Evolutionary conservation across 2,329 filamentous ascomycete species (phyloP).

Genomic region (Colletotrichum sublineola): DNA sequence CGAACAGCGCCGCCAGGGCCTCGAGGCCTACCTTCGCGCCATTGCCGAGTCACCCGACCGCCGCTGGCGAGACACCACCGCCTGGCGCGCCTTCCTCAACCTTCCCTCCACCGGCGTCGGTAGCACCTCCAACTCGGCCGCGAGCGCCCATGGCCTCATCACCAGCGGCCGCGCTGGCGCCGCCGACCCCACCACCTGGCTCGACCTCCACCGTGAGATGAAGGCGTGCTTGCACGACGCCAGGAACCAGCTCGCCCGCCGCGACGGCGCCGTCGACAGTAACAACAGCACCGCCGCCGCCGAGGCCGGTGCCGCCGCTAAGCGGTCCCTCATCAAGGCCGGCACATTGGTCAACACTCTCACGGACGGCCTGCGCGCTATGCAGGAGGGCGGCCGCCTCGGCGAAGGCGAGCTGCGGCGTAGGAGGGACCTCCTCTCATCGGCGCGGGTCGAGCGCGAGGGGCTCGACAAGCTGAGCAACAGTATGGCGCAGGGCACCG

Average conservation of each 20-base stretch:
- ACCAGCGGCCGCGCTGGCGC: conserved; percentile 46
- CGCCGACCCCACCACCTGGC: conserved; percentile 77
- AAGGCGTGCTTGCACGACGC: conserved; percentile 79
- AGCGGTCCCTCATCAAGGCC: conserved; percentile 78
- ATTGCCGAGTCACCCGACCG: conserved; percentile 81
- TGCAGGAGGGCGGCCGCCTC: conserved; percentile 68
- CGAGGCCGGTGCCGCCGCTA: conserved; percentile 80
- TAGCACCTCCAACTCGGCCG: conserved; percentile 62
- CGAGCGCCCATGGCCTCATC: conserved; percentile 60
- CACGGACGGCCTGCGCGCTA: conserved; percentile 72
- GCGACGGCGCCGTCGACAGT: conserved; percentile 67
- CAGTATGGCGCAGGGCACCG: conserved; percentile 55
- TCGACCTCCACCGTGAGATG: conserved; percentile 81
- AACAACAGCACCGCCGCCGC: conserved; percentile 59
- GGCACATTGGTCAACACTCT: conserved; percentile 73
- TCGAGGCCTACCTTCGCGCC: conserved; percentile 79
- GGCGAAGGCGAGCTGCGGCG: conserved; percentile 82
- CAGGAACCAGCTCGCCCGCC: conserved; percentile 72
- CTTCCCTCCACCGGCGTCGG: conserved; percentile 64
- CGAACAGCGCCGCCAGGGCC: conserved; percentile 74
- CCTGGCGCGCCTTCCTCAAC: conserved; percentile 81
- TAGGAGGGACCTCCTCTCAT: conserved; percentile 76
- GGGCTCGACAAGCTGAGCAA: conserved; percentile 80
- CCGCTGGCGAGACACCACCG: conserved; percentile 79
- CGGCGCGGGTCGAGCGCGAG: conserved; percentile 80